phyloP scores from a whole-genome alignment of 75 land plant genomes.

The Cupressus sempervirens region DNA sequence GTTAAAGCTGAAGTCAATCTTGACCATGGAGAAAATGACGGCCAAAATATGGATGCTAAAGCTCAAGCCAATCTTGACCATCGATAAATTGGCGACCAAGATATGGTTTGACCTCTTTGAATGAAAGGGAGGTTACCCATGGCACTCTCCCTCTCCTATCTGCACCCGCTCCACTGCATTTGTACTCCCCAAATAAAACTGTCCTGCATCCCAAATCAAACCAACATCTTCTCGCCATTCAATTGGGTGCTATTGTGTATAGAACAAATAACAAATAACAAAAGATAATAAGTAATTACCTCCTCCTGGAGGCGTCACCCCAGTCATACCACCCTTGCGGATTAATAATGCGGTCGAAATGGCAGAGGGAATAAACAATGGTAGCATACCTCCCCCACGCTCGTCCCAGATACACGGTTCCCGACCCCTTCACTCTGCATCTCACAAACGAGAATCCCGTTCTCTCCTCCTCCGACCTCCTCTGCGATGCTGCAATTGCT shows the following conservation, averaged over 20 bases:
- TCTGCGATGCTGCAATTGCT: constrained; percentile 79
- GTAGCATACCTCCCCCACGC: constrained; percentile 84
- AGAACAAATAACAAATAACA: neutral
- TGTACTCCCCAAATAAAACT: constrained; percentile 60
- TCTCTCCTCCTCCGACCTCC: constrained; percentile 31
- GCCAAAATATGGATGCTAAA: constrained; percentile 15
- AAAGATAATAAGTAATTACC: constrained; percentile 18
- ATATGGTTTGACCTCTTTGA: constrained; percentile 46
- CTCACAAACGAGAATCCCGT: constrained; percentile 77
- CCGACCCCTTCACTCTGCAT: constrained; percentile 55
- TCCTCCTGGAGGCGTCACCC: constrained; percentile 43
- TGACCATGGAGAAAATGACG: no score
- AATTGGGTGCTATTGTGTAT: no score
- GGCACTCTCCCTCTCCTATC: constrained; percentile 33
- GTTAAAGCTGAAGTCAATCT: no score
- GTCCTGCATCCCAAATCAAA: constrained; percentile 44
- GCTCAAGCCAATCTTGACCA: constrained; percentile 57
- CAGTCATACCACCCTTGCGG: constrained; percentile 83
- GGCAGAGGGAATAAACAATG: constrained; percentile 52
- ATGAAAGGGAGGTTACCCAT: constrained; percentile 52
- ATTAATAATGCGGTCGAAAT: constrained; percentile 43
- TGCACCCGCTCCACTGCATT: constrained; percentile 69
- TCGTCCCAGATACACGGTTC: constrained; percentile 58
- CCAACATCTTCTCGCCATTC: neutral
- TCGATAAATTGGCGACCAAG: constrained; percentile 44